Percentiles rank a stretch among this genome's conserved stretches.
phyloP scores from a whole-genome alignment of 106 monocot species.

The Allium cepa region DNA sequence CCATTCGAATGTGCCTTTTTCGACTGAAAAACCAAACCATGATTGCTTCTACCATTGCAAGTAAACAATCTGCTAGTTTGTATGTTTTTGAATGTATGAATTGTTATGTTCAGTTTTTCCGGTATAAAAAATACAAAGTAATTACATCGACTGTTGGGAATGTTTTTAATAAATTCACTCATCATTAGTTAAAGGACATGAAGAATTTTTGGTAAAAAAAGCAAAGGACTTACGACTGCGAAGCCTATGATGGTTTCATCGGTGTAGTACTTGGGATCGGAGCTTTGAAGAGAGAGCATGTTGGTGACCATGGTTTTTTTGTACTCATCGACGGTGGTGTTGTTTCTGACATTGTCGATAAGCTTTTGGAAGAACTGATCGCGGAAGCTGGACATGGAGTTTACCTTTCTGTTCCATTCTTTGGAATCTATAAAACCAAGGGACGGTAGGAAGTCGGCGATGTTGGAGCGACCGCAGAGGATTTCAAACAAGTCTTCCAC shows the following conservation, averaged over 20 bases:
- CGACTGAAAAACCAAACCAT: no score
- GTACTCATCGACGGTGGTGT: not conserved
- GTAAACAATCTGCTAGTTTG: no score
- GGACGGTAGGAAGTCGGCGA: slow-evolving; percentile 8
- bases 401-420: no score
- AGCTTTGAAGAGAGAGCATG: slow-evolving; percentile 12
- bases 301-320: slow-evolving; percentile 8
- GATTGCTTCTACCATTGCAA: no score
- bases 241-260: slow-evolving; percentile 39
- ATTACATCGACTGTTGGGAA: not conserved
- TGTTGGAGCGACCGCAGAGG: not conserved
- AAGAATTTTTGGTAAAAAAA: no score
- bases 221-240: slow-evolving; percentile 13
- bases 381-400: not conserved
- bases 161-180: not conserved
- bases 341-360: not conserved
- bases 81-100: no score
- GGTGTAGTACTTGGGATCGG: slow-evolving; percentile 22
- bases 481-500: not conserved
- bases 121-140: not conserved
- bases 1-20: no score
- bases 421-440: not conserved
- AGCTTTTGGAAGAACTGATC: slow-evolving; percentile 8
- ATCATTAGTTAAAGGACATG: not conserved
- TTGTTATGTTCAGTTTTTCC: no score